These are phyloP conservation scores for Globisporangium okanoganense DNA, from an alignment of 352 stramenopile genomes.

Conservation along the genomic window DNA sequence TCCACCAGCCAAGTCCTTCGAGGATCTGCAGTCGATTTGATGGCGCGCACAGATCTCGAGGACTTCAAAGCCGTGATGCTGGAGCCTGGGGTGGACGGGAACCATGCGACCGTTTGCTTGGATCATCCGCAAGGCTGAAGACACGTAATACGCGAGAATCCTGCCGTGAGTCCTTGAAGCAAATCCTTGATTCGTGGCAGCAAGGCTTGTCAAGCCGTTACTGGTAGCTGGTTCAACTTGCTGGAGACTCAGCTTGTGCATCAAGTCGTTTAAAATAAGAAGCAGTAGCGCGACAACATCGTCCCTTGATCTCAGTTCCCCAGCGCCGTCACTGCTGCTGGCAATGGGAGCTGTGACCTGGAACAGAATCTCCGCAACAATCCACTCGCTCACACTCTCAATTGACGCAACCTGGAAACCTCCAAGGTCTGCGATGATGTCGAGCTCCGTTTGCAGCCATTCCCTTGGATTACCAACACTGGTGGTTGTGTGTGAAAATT, in stretches of 20 bases:
- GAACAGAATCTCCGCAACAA: conserved; percentile 10
- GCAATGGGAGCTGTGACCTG: not conserved
- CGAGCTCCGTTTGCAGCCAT: conserved; percentile 10
- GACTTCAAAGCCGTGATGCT: conserved; percentile 15
- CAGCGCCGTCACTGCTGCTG: not conserved
- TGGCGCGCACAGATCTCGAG: conserved; percentile 14
- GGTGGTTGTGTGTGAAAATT: not conserved
- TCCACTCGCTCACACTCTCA: conserved; percentile 12
- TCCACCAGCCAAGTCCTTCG: not conserved
- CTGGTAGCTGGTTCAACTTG: not conserved
- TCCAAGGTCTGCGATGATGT: conserved; percentile 4
- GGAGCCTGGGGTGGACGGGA: not conserved
- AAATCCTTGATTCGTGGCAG: not conserved
- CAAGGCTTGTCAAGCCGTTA: not conserved
- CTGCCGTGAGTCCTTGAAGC: not conserved
- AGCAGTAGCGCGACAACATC: conserved; percentile 5
- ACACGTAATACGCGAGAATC: conserved; percentile 4
- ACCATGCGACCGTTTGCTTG: not conserved
- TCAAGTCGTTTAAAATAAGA: conserved; percentile 12
- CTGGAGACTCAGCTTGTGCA: conserved; percentile 5
- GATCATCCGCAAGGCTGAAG: not conserved
- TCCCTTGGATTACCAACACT: not conserved
- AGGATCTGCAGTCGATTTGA: not conserved
- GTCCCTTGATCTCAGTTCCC: not conserved
- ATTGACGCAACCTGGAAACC: not conserved